Conservation (phyloP, 805 yeast species). For the Kazachstania bromeliacearum region DNA sequence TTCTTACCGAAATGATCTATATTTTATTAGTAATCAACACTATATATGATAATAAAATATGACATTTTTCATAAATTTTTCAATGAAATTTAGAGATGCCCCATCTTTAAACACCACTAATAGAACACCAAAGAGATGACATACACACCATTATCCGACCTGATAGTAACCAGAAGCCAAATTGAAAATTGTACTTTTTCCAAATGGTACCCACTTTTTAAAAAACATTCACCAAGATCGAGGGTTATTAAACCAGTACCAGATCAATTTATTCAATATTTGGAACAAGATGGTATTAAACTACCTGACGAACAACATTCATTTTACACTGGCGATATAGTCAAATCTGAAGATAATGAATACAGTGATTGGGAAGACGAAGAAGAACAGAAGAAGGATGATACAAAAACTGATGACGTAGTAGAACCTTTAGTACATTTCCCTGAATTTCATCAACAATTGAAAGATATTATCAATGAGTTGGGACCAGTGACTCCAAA, state of each 20-base stretch:
- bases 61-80: too few relatives aligned
- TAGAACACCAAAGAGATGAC: not conserved
- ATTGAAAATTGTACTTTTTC: constrained; percentile 46
- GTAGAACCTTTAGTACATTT: constrained; percentile 44
- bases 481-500: constrained; percentile 72
- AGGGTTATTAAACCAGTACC: constrained; percentile 52
- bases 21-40: too few relatives aligned
- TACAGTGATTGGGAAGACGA: constrained; percentile 62
- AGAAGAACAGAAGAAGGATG: constrained; percentile 17
- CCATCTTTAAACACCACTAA: not conserved
- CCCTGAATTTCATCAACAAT: constrained; percentile 46
- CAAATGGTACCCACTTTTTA: constrained; percentile 49
- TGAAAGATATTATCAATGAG: constrained; percentile 38
- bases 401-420: constrained; percentile 1
- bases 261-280: constrained; percentile 44
- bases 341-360: constrained; percentile 47
- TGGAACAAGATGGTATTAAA: constrained; percentile 58
- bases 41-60: too few relatives aligned
- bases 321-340: constrained; percentile 26
- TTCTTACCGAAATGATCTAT: constrained; percentile 2
- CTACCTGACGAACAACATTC: constrained; percentile 41
- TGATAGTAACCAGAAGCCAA: constrained; percentile 32
- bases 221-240: constrained; percentile 40
- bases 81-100: not conserved
- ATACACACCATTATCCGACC: constrained; percentile 14